phyloP scores from a whole-genome alignment of 495 filamentous ascomycete species.

The Choiromyces venosus region DNA sequence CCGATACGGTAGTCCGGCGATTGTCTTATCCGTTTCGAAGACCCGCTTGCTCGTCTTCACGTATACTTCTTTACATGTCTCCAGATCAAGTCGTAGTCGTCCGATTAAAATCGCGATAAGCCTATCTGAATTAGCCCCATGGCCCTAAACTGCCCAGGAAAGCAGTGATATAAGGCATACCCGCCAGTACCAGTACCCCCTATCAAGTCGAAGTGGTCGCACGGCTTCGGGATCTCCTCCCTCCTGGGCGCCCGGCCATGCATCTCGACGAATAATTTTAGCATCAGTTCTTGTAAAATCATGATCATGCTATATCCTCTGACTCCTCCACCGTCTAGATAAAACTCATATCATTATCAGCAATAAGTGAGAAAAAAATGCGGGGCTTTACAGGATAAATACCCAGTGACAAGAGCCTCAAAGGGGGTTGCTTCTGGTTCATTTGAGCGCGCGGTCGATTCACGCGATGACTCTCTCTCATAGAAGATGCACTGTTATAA shows the following conservation, averaged over 20 bases:
- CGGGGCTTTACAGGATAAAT: conserved; percentile 41
- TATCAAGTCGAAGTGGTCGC: conserved; percentile 75
- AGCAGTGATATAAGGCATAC: conserved; percentile 17
- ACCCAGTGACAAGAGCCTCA: conserved; percentile 93
- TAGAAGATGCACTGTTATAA: conserved; percentile 9
- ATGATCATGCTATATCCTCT: conserved; percentile 91
- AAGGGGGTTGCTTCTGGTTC: conserved; percentile 54
- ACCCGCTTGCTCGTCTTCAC: conserved; percentile 85
- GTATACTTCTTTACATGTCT: conserved; percentile 94
- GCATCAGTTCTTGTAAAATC: conserved; percentile 67
- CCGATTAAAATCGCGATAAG: conserved; percentile 96
- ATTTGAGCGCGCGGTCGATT: conserved; percentile 12
- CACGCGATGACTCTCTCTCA: conserved; percentile 4
- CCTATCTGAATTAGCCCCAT: conserved; percentile 19
- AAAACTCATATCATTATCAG: not conserved
- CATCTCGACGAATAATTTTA: conserved; percentile 68
- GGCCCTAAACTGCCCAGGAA: not conserved
- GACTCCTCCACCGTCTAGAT: conserved; percentile 89
- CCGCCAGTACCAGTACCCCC: conserved; percentile 69
- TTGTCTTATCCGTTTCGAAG: conserved; percentile 96
- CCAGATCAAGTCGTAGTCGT: conserved; percentile 79
- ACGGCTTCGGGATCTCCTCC: conserved; percentile 67
- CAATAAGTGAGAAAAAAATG: conserved; percentile 18
- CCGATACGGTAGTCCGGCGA: conserved; percentile 86
- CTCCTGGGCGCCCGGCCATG: conserved; percentile 42